Evolutionary conservation across 345 rosid species (phyloP), one percentile per base, ranked within the genome.

Genomic region (Gossypium anomalum): DNA sequence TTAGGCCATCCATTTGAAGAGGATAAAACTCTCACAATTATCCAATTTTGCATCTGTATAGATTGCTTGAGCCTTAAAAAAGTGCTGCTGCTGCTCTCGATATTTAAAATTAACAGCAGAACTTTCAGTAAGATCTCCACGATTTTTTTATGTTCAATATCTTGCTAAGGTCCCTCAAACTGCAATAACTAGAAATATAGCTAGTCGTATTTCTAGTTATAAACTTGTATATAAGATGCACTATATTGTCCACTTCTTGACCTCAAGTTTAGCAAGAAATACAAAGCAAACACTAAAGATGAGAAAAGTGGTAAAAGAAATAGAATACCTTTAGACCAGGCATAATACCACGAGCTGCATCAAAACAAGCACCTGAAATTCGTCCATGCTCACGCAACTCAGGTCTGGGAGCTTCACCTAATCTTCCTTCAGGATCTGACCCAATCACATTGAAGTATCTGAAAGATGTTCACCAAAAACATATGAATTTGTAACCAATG

Each of bases 401-500:
- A 23, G 99, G 97, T 71, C 86, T 87, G 38, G 99, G 99, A 80
- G 99, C 94, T 86, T 95, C 99, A 58, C 99, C 99, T 71, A 95
- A 76, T 82, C 94, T 90, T 48, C 99, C 99, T 52, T 87, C 91
- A 14, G 98, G 99, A 75, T 95, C 99, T 34, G 98, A 95, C 55
- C 99, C 99, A 14, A 95, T 95, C 79, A 95, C 99, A 52, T 95
- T 95, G 81, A 95, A 95, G 88, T 95, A 95, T 80, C 99, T 95
- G 88, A 29, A 75, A 16, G 45, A 61, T 34, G 66, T 45, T 76
- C 48, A 63, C 7, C 29, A 67, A 43, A 48, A 57, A n/a, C 12
- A 17, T 6, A 29, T n/a, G 45, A 78, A 73, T 59, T 77, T 12
- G 67, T 68, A 73, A 72, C 9, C 51, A 70, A 17, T 19, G 64